Base-by-base conservation (phyloP, 306 rosid genomes). In the Acmispon strigosus region DNA sequence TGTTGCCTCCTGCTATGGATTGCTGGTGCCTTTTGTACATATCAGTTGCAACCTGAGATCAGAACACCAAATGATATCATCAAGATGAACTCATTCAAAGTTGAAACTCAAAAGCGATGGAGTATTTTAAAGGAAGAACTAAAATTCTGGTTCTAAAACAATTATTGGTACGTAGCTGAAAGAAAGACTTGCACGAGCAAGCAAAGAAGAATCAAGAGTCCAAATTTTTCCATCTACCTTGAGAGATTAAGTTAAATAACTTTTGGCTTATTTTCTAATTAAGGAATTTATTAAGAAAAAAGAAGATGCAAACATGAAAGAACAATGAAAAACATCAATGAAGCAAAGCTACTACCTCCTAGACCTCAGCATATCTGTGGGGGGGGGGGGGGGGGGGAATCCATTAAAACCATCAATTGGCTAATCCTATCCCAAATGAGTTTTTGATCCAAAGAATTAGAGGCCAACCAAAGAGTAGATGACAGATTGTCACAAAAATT, bases 31-130 rank as follows among this genome's bases (percentile, higher is more conserved):
- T 80, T 75, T 78, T 86, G 74, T 75, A 88, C 58, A 94, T 57
- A 86, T 94, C 97, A 65, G 86, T 68, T 52, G 87, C 80, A 64
- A 87, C 89, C 97, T 94, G 84, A 56, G 6, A 72, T 61, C 56
- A 72, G 68, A 75, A 49, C 66, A 72, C 22, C 11, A 1, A 39
- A 24, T 27, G n/a, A 51, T 42, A 51, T 58, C 6, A 8, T 65
- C 63, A 72, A 8, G 45, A 79, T 70, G 73, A 62, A 78, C 55
- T 65, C 76, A 67, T 47, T 66, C 47, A 50, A 16, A 36, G 63
- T 62, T 3, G 41, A 72, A 75, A 36, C 41, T n/a, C 69, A 48
- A 18, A 61, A 39, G 51, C 52, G 18, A 62, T 20, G 7, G 59
- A 50, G 20, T 29, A 19, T 57, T 63, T 59, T 48, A 43, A 49